phyloP scores from a whole-genome alignment of 805 yeast genomes.

The Ogataea zsoltii region DNA sequence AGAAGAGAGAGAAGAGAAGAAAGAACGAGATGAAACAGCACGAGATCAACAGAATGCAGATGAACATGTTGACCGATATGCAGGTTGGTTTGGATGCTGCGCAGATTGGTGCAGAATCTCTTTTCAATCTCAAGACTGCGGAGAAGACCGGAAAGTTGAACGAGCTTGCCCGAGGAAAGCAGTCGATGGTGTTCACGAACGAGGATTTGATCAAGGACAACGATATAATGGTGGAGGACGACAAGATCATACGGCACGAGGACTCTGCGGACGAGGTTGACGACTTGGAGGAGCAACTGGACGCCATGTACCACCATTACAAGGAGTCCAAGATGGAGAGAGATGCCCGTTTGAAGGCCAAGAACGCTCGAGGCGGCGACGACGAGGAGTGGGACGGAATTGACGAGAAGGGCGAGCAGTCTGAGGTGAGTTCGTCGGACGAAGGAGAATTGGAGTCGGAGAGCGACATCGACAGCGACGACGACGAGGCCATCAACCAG shows the following conservation, averaged over 20 bases:
- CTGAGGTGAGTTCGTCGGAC: slow-evolving; percentile 34
- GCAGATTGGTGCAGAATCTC: slow-evolving; percentile 69
- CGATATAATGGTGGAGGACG: slow-evolving; percentile 56
- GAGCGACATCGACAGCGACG: slow-evolving; percentile 55
- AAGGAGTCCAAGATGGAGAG: slow-evolving; percentile 67
- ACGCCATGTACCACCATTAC: slow-evolving; percentile 74
- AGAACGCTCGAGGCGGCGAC: slow-evolving; percentile 70
- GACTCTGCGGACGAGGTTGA: slow-evolving; percentile 56
- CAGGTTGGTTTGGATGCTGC: slow-evolving; percentile 95
- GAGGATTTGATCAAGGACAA: slow-evolving; percentile 56
- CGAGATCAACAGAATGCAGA: slow-evolving; percentile 87
- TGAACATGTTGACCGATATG: slow-evolving; percentile 92
- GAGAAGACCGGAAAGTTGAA: slow-evolving; percentile 82
- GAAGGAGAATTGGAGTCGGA: slow-evolving; percentile 48
- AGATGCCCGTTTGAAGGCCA: slow-evolving; percentile 69
- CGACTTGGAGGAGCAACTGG: slow-evolving; percentile 77
- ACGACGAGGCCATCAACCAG: slow-evolving; percentile 66
- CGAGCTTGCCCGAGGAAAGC: slow-evolving; percentile 75
- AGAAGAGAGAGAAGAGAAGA: slow-evolving; percentile 79
- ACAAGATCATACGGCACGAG: slow-evolving; percentile 28
- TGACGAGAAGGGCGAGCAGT: slow-evolving; percentile 40
- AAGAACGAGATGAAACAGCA: slow-evolving; percentile 82
- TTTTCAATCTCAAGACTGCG: slow-evolving; percentile 83
- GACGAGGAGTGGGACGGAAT: slow-evolving; percentile 85
- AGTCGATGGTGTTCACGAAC: slow-evolving; percentile 57